Conservation (phyloP, 1,284 basidiomycete species). For the Phenoliferia sp. region DNA sequence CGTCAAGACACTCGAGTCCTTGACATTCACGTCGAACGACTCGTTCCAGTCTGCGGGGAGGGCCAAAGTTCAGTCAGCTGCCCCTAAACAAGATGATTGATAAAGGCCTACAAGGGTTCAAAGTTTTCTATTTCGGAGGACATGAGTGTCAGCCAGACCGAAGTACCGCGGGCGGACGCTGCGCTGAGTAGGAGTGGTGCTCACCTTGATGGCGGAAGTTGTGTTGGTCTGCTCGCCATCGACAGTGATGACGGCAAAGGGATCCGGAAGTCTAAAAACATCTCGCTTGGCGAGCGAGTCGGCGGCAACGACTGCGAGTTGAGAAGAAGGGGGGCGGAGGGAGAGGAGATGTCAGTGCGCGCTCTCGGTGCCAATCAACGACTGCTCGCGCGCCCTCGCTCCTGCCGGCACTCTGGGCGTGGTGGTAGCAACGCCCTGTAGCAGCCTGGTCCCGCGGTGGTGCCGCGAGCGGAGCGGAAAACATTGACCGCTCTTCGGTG, state of each 20-base stretch:
- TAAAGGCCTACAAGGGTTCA: slow-evolving; percentile 62
- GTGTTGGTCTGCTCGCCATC: slow-evolving; percentile 92
- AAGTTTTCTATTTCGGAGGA: slow-evolving; percentile 52
- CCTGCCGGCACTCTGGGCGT: not conserved
- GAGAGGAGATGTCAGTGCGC: not conserved
- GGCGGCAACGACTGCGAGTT: slow-evolving; percentile 69
- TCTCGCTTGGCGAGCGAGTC: slow-evolving; percentile 84
- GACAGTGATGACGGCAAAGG: slow-evolving; percentile 90
- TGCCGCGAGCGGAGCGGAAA: not conserved
- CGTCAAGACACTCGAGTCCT: slow-evolving; percentile 82
- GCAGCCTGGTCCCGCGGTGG: not conserved
- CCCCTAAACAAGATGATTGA: not conserved
- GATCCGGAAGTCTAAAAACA: slow-evolving; percentile 85
- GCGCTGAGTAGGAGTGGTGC: slow-evolving; percentile 7
- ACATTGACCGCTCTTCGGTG: not conserved
- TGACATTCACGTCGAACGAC: slow-evolving; percentile 82
- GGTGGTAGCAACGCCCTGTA: not conserved
- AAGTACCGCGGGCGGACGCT: not conserved
- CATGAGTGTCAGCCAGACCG: not conserved
- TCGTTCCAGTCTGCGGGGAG: slow-evolving; percentile 69
- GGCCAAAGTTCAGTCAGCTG: not conserved
- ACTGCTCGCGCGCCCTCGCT: not conserved
- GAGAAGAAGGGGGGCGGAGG: not conserved
- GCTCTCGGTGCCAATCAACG: not conserved
- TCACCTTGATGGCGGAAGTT: slow-evolving; percentile 72